Evolutionary conservation across 805 yeast species (phyloP), one percentile per base, ranked within the genome.

Genomic region (Ogataea henricii): DNA sequence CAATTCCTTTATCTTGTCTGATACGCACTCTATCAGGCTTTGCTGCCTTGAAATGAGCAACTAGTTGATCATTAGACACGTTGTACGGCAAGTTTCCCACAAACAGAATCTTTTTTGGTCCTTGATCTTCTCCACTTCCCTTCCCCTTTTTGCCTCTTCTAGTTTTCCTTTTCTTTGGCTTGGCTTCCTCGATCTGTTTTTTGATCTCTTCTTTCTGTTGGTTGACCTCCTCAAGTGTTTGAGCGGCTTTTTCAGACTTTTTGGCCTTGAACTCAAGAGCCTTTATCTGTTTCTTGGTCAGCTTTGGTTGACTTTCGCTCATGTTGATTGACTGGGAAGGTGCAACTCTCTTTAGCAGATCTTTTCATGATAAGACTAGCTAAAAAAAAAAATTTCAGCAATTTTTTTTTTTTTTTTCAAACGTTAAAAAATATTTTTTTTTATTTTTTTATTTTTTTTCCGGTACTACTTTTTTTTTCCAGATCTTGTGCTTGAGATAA

Each of bases 31-130:
- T 73, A 61, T 84, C 86, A 3, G 97, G 97, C 14, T 78, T 72
- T 37, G 84, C 72, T 30, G 81, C 79, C 56, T 83, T 80, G 72
- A 94, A 89, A 66, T 91, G 97, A 16, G 75, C 71, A 46, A 72
- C 68, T 25, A 94, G 64, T 46, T 86, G 87, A 2, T 79, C 76
- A 45, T 78, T 79, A 2, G 83, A 76, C 18, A 82, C 69, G 45
- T 82, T 83, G 63, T 81, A 88, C 3, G 97, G 96, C 46, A 94
- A 71, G 60, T 91, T 90, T 4, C 99, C 99, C 7, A 91, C 89
- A 68, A 94, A 94, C 26, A 94, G 69, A 46, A 94, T 78, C 59
- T 86, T 91, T 60, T 96, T 73, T 47, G 81, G 85, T 14, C 81
- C 84, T 51, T 68, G 70, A 3, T 53, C 52, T 14, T 48, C 49